Evolutionary conservation across 208 protist genomes (phyloP), one percentile per base, ranked within the genome.

Genomic region (Lotmaria passim): DNA sequence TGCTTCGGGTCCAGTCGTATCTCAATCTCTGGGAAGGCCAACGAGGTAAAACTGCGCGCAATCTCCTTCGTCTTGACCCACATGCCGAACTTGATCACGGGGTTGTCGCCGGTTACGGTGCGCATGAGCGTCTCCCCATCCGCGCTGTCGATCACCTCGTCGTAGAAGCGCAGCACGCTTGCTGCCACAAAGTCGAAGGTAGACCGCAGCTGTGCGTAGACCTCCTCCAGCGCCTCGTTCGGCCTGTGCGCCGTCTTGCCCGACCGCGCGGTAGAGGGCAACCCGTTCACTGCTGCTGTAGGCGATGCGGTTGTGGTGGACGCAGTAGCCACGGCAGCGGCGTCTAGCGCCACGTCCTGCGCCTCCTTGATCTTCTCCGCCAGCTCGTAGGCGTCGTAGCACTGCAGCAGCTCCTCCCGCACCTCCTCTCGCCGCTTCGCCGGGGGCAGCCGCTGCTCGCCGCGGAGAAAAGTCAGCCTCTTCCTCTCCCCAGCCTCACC

Each of bases 31-130:
- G 86, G 78, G 69, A 95, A 96, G 1, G 80, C 64, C 17, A 97
- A 63, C 12, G 85, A 86, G 28, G 81, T 86, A 69, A 95, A 95
- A 64, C 89, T 93, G 28, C 90, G 90, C 36, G 92, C 95, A 48
- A 86, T 80, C 59, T 95, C 87, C 70, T 91, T 87, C 38, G 93
- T 85, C 64, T 95, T 96, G 17, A 95, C 88, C 91, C 93, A 97
- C 59, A 96, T 77, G 23, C 93, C 93, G 43, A 87, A 97, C 70
- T 94, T 97, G 31, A 95, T 64, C 10, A 93, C 82, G 7, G 86
- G 81, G 59, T 85, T 79, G 21, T 57, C 31, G 31, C 75, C 48
- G 15, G 83, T 83, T n/a, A 85, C 57, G 19, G 47, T 72, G 24
- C 83, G 78, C 66, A 85, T 88, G 7, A 95, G 70, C 36, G 85